Base-by-base conservation (phyloP, 1,139 yeast species). In the Magnusiomyces suaveolens region DNA sequence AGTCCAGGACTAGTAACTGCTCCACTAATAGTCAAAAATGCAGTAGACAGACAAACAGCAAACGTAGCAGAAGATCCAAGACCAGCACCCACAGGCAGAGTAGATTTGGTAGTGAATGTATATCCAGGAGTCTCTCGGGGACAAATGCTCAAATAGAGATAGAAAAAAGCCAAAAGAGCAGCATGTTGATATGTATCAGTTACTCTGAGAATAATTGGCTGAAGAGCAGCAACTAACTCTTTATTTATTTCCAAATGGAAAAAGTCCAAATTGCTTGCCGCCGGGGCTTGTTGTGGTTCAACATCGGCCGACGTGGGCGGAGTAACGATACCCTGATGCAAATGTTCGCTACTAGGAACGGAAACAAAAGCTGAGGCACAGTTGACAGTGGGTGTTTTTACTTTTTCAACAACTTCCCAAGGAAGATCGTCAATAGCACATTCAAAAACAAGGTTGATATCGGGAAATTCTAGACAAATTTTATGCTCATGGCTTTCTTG, bases 21-120 rank as follows among this genome's bases (percentile, higher is more conserved):
- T 14, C 44, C 80, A 0, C 88, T 84, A 32, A 87, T 69, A 33
- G 76, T 68, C 3, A 87, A 75, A 66, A 92, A 72, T 0, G 95
- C 92, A 12, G 94, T 75, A 0, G 96, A 80, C 46, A 92, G 69
- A 66, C 95, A 84, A 14, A 92, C 98, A 0, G 95, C 81, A 21
- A 87, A 80, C 1, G 96, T 83, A 0, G 97, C 98, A 52, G 96
- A 87, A 0, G 96, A 87, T 0, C 99, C 99, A 52, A 92, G 75
- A 0, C 99, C 99, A 0, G 98, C 97, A 32, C 99, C 97, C 54
- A 92, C 86, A 0, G 99, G 98, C 53, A 90, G 74, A 0, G 95
- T 83, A 0, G 96, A 87, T 56, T 92, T 78, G 26, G 88, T 81
- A 3, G 81, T 75, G 67, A 84, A 88, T 29, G 75, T 75, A 60